Base-by-base conservation (phyloP, 1,284 basidiomycete species). In the Malassezia equina region DNA sequence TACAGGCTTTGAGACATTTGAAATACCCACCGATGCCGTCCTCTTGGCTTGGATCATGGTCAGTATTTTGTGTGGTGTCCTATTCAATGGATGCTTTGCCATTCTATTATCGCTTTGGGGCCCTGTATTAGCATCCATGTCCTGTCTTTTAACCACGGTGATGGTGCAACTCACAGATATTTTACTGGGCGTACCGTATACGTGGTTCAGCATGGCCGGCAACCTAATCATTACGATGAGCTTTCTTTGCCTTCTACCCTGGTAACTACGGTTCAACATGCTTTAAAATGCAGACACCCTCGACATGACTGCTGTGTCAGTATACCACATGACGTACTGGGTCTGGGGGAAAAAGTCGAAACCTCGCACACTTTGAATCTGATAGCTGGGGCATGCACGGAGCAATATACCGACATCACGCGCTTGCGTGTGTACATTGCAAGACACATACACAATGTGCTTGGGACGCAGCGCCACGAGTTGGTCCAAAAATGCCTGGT, bases 371-470 rank as follows among this genome's bases (percentile, higher is more conserved):
- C 65, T 69, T 33, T 58, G 58, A 53, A 74, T 65, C 52, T 61
- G 57, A 56, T 73, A 74, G 34, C 52, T 42, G 7, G 62, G 55
- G 33, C 64, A 63, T 34, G 42, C 58, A 1, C 25, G 39, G 4
- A 74, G 43, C 27, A 74, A 39, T 47, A 62, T 55, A 0, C 71
- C 75, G 0, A 77, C 66, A 59, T 76, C 75, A 21, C 77, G 62
- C 15, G 78, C 78, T 70, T 79, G 78, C 0, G 78, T 79, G 31
- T 62, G 78, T 7, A 80, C 91, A 75, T 96, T 96, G 75, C 93
- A 96, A n/a, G 62, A 65, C 7, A 75, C 53, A 50, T 75, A 75
- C 13, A 75, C 59, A 29, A 75, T 69, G 21, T 64, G 47, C 17
- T 56, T 55, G 0, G 74, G 71, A 2, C 49, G 58, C n/a, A 75